Conservation (phyloP, 441 rosid genomes). For the Rhodomyrtus psidioides region DNA sequence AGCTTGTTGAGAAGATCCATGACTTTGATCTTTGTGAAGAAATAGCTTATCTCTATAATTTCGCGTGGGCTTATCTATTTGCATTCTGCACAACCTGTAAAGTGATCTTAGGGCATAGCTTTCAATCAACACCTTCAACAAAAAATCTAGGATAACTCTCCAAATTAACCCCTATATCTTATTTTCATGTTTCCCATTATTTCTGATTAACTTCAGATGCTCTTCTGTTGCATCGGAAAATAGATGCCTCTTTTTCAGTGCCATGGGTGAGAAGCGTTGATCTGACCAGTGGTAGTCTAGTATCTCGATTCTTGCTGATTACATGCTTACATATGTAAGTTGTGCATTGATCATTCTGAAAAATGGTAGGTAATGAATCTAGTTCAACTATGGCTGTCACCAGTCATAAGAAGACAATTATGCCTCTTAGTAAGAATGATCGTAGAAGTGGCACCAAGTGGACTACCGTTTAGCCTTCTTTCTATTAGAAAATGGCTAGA, state of each 20-base stretch:
- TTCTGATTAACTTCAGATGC: neutral
- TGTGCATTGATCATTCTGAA: neutral
- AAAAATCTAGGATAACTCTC: neutral
- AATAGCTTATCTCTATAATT: neutral
- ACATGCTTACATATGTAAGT: neutral
- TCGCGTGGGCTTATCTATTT: neutral
- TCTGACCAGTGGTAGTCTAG: neutral
- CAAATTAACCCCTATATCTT: neutral
- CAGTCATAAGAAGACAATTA: neutral
- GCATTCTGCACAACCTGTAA: neutral
- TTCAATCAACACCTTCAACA: neutral
- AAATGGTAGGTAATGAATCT: neutral
- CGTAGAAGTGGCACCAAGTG: neutral
- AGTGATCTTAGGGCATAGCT: neutral
- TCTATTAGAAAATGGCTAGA: neutral
- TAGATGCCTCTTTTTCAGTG: neutral
- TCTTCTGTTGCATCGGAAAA: neutral
- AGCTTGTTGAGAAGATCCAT: neutral
- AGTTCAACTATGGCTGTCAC: neutral
- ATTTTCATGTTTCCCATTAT: neutral
- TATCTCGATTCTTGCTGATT: neutral
- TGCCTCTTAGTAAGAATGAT: neutral
- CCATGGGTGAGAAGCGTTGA: neutral
- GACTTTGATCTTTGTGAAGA: neutral
- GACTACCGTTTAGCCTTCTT: neutral